Percentiles rank a stretch among this genome's conserved stretches.
Conservation (phyloP, 1,284 basidiomycete species). For the Sanghuangporus sanghuang region DNA sequence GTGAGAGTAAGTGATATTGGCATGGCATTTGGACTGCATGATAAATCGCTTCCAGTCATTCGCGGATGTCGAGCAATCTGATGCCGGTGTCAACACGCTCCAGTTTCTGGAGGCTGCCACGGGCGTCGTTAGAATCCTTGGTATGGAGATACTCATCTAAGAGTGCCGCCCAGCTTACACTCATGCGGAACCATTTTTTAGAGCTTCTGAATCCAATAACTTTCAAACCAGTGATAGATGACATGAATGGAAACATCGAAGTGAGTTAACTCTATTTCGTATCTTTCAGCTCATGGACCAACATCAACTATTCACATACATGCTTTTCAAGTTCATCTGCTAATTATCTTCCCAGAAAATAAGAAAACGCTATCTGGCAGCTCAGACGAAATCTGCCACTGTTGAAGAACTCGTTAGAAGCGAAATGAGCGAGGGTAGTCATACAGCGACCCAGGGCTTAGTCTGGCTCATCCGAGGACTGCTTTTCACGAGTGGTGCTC, state of each 20-base stretch:
- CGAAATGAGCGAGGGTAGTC: constrained; percentile 86
- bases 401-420: constrained; percentile 83
- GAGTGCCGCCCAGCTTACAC: neutral
- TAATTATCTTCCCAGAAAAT: constrained; percentile 66
- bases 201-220: constrained; percentile 88
- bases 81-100: constrained; percentile 84
- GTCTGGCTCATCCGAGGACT: constrained; percentile 91
- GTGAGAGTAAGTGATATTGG: constrained; percentile 53
- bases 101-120: constrained; percentile 88
- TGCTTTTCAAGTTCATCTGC: neutral
- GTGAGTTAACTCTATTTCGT: constrained; percentile 39
- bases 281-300: neutral
- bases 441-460: constrained; percentile 84
- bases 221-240: constrained; percentile 81
- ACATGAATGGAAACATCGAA: constrained; percentile 90
- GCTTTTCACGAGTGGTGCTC: constrained; percentile 85
- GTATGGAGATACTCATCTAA: constrained; percentile 41
- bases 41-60: constrained; percentile 63
- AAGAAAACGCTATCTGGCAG: constrained; percentile 68
- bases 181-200: constrained; percentile 27
- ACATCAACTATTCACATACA: too few relatives aligned
- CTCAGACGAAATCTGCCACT: constrained; percentile 64
- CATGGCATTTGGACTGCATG: neutral
- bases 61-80: constrained; percentile 83
- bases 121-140: constrained; percentile 89